Evolutionary conservation across 1,284 basidiomycete genomes (phyloP).

Genomic region (Rhodotorula sp.): DNA sequence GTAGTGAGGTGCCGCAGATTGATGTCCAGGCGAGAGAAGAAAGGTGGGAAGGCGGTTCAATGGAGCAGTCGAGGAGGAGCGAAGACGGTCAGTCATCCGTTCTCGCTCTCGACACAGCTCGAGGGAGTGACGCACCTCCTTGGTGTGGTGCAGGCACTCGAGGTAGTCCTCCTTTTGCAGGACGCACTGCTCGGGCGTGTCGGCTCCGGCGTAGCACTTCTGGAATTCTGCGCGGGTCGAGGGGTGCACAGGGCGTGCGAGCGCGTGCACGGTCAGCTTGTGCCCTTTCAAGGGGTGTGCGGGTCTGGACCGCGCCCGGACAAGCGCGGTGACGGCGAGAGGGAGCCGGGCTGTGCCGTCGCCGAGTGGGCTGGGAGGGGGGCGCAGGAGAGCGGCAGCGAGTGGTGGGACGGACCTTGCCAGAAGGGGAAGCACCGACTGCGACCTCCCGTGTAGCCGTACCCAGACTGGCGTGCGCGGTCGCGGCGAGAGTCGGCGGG

Average conservation of each 20-base stretch:
- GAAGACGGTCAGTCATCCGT: neutral
- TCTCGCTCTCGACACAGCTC: neutral
- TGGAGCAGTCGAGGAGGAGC: neutral
- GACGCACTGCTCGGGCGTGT: conserved; percentile 71
- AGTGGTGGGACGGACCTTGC: conserved; percentile 59
- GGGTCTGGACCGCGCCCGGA: too few species aligned
- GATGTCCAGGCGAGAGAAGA: too few species aligned
- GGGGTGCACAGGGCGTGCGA: neutral
- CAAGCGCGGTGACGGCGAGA: neutral
- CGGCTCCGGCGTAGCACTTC: conserved; percentile 85
- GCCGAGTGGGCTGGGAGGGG: neutral
- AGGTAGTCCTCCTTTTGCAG: conserved; percentile 82
- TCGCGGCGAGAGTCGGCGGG: neutral
- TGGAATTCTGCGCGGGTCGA: conserved; percentile 50
- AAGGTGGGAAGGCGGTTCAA: neutral
- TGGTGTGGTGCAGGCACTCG: conserved; percentile 86
- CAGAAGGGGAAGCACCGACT: conserved; percentile 89
- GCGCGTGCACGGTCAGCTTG: neutral
- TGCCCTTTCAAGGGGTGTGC: neutral
- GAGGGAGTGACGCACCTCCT: conserved; percentile 65
- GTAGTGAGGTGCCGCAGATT: too few species aligned
- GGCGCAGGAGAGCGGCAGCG: too few species aligned
- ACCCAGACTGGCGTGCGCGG: conserved; percentile 57
- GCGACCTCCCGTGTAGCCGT: conserved; percentile 69
- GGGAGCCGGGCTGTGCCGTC: neutral